Percentiles rank a stretch among this genome's conserved stretches.
Evolutionary conservation across 495 filamentous ascomycete species (phyloP).

Genomic region (Rusavskia elegans): DNA sequence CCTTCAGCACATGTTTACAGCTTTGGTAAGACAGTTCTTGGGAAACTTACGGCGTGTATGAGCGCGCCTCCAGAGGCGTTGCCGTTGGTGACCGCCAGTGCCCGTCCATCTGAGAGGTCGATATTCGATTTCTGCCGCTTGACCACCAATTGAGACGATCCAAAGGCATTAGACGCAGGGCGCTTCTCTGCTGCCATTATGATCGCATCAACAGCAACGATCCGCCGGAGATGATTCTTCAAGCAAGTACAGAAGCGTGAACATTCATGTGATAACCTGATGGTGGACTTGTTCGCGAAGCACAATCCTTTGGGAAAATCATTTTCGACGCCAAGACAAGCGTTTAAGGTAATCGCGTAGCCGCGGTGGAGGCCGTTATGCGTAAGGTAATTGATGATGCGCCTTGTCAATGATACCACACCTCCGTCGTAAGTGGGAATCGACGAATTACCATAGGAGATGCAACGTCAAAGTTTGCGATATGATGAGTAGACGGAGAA

Average conservation of each 20-base stretch:
- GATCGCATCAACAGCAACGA: background rate
- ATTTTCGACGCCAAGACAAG: too few relatives aligned
- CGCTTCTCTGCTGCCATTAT: conserved; percentile 83
- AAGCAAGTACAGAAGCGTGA: background rate
- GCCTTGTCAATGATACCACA: too few relatives aligned
- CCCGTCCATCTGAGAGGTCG: conserved; percentile 46
- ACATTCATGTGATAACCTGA: background rate
- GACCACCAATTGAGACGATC: conserved; percentile 66
- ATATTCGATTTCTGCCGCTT: conserved; percentile 68
- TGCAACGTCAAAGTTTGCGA: background rate
- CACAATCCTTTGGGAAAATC: too few relatives aligned
- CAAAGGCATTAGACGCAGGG: conserved; percentile 64
- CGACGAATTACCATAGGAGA: background rate
- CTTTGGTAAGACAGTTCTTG: background rate
- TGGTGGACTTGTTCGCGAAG: too few relatives aligned
- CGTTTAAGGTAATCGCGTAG: too few relatives aligned
- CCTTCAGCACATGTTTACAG: conserved; percentile 7
- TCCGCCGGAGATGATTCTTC: background rate
- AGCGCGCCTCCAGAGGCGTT: conserved; percentile 57
- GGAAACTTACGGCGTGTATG: conserved; percentile 59
- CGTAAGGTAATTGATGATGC: too few relatives aligned
- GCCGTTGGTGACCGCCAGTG: conserved; percentile 47
- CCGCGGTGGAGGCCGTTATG: too few relatives aligned
- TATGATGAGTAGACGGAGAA: background rate
- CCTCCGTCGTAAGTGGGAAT: too few relatives aligned